phyloP scores from a whole-genome alignment of 352 stramenopile genomes.

The Nothophytophthora sp. region DNA sequence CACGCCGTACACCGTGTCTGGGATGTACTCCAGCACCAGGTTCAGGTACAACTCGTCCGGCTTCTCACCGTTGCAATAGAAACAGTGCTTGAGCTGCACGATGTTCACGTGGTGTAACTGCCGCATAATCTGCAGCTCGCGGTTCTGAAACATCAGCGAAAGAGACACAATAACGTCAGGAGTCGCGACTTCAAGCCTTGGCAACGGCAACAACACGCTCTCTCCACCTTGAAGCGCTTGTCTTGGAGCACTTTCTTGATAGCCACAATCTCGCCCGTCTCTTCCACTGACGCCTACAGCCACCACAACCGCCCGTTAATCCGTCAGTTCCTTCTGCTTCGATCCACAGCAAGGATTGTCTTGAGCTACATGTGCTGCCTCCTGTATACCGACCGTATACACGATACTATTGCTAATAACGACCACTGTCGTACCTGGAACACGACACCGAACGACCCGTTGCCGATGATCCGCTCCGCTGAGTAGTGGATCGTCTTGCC shows the following conservation, averaged over 20 bases:
- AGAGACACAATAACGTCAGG: slow-evolving; percentile 4
- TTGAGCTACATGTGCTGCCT: too few relatives aligned
- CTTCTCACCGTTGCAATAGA: slow-evolving; percentile 97
- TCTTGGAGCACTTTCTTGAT: slow-evolving; percentile 99
- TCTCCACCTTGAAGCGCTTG: slow-evolving; percentile 97
- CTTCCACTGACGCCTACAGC: slow-evolving; percentile 94
- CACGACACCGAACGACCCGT: slow-evolving; percentile 99
- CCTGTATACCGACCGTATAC: too few relatives aligned
- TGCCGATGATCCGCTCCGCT: slow-evolving; percentile 98
- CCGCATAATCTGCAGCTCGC: slow-evolving; percentile 99
- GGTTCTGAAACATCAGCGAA: slow-evolving; percentile 87
- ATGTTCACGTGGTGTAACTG: slow-evolving; percentile 99
- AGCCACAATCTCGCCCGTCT: slow-evolving; percentile 98
- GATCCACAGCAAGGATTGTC: too few relatives aligned
- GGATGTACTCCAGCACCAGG: slow-evolving; percentile 99
- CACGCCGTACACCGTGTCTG: slow-evolving; percentile 99
- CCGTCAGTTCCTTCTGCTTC: too few relatives aligned
- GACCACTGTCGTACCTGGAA: slow-evolving; percentile 83
- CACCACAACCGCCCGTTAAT: too few relatives aligned
- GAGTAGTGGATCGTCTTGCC: slow-evolving; percentile 95
- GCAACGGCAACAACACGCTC: neutral
- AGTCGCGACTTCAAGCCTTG: slow-evolving; percentile 1
- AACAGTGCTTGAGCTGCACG: slow-evolving; percentile 99
- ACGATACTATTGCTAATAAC: neutral
- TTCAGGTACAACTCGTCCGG: slow-evolving; percentile 99